Conservation (phyloP, 768 basidiomycete species). For the Leucocoprinus sp. region DNA sequence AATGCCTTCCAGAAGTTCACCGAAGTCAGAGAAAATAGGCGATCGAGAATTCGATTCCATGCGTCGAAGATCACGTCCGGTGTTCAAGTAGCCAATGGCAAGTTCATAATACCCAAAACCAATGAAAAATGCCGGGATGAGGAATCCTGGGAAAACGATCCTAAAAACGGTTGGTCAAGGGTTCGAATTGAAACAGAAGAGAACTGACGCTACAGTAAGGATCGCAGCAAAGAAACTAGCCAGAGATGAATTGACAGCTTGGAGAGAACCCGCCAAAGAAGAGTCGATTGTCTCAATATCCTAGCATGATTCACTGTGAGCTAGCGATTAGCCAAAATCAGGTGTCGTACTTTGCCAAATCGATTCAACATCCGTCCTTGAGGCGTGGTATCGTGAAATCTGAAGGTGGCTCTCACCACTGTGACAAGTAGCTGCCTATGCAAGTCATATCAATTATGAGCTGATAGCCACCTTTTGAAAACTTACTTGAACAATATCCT, state of each 20-base stretch:
- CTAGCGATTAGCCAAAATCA: slow-evolving; percentile 9
- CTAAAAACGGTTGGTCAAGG: slow-evolving; percentile 22
- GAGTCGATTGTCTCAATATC: slow-evolving; percentile 86
- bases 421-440: slow-evolving; percentile 51
- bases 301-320: slow-evolving; percentile 16
- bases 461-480: not conserved
- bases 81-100: slow-evolving; percentile 66
- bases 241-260: slow-evolving; percentile 70
- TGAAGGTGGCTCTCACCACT: slow-evolving; percentile 76
- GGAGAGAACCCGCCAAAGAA: slow-evolving; percentile 57
- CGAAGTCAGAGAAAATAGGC: slow-evolving; percentile 78
- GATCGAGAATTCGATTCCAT: slow-evolving; percentile 88
- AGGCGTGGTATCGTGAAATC: slow-evolving; percentile 80
- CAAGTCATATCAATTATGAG: not conserved
- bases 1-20: slow-evolving; percentile 78
- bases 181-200: not conserved
- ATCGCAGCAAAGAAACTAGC: slow-evolving; percentile 74
- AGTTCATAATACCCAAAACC: slow-evolving; percentile 66
- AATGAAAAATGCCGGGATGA: slow-evolving; percentile 68
- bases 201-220: slow-evolving; percentile 56
- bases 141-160: slow-evolving; percentile 73
- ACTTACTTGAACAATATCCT: slow-evolving; percentile 33
- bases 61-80: slow-evolving; percentile 76
- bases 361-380: slow-evolving; percentile 79
- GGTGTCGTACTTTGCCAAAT: slow-evolving; percentile 51